These are phyloP conservation scores for Striga asiatica DNA, from an alignment of 257 asterid species.

Conservation along the genomic window DNA sequence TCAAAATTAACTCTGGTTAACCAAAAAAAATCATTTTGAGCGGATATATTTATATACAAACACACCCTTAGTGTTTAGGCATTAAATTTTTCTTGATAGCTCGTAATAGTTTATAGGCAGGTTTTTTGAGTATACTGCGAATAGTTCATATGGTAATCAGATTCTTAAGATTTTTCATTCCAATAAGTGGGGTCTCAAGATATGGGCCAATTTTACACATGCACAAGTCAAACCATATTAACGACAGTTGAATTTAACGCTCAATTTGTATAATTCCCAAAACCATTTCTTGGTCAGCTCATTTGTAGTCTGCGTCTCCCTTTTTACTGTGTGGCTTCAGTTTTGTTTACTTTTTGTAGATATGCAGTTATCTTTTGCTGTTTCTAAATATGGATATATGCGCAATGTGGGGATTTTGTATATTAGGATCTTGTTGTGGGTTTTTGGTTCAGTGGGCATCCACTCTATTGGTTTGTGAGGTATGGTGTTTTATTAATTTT, in stretches of 20 bases:
- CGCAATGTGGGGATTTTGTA: constrained; percentile 58
- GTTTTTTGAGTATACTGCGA: neutral
- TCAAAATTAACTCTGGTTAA: no score
- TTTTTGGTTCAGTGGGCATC: constrained; percentile 61
- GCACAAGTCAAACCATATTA: neutral
- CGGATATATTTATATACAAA: no score
- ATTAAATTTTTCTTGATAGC: no score
- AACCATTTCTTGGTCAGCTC: neutral
- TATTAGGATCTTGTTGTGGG: constrained; percentile 67
- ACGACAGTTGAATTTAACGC: neutral
- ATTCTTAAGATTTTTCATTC: constrained; percentile 2
- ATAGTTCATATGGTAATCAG: neutral
- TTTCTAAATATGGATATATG: constrained; percentile 75
- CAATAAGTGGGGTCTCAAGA: neutral
- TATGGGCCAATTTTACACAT: neutral
- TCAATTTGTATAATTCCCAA: constrained; percentile 1
- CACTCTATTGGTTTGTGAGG: constrained; percentile 70
- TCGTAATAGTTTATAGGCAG: no score
- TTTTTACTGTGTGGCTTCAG: no score
- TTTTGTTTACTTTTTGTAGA: constrained; percentile 18
- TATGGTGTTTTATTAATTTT: constrained; percentile 60
- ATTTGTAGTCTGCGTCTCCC: no score
- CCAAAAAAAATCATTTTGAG: no score
- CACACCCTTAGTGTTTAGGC: no score
- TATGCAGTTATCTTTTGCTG: constrained; percentile 37